Evolutionary conservation across 495 filamentous ascomycete genomes (phyloP).

Genomic region (Penicillium malachiteum): DNA sequence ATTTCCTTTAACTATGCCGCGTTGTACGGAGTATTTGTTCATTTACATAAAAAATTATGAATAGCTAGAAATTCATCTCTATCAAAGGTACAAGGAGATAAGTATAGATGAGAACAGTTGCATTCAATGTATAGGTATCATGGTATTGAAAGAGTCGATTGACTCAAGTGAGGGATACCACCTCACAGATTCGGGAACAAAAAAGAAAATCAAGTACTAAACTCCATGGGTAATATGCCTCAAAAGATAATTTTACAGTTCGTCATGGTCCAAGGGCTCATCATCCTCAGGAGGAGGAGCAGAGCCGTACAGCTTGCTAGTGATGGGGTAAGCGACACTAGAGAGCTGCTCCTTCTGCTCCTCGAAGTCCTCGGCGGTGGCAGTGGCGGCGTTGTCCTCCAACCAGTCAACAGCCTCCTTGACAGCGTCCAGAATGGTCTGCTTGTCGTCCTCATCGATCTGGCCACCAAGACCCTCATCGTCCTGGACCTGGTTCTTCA

Average conservation of each 20-base stretch:
- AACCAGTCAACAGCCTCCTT: slow-evolving; percentile 96
- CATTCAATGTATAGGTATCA: slow-evolving; percentile 28
- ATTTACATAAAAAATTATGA: too few relatives aligned
- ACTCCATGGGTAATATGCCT: slow-evolving; percentile 47
- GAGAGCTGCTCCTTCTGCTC: slow-evolving; percentile 99
- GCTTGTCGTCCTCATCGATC: slow-evolving; percentile 99
- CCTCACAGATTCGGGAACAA: slow-evolving; percentile 19
- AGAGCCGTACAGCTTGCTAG: slow-evolving; percentile 89
- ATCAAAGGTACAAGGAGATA: neutral
- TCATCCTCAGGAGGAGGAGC: slow-evolving; percentile 58
- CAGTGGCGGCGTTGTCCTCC: slow-evolving; percentile 88
- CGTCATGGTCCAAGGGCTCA: slow-evolving; percentile 78
- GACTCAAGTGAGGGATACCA: slow-evolving; percentile 16
- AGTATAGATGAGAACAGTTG: slow-evolving; percentile 3
- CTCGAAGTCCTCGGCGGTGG: slow-evolving; percentile 90
- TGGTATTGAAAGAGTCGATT: slow-evolving; percentile 27
- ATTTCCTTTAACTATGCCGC: too few relatives aligned
- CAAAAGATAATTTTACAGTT: slow-evolving; percentile 68
- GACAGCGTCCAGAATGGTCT: slow-evolving; percentile 91
- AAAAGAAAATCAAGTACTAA: slow-evolving; percentile 30
- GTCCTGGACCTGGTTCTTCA: slow-evolving; percentile 99
- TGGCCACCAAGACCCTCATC: slow-evolving; percentile 96
- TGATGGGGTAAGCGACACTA: slow-evolving; percentile 96
- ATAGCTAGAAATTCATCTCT: too few relatives aligned
- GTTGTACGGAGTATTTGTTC: too few relatives aligned